These are phyloP conservation scores for Chalciporus sp. DNA, from an alignment of 1,284 basidiomycete species.

Conservation along the genomic window DNA sequence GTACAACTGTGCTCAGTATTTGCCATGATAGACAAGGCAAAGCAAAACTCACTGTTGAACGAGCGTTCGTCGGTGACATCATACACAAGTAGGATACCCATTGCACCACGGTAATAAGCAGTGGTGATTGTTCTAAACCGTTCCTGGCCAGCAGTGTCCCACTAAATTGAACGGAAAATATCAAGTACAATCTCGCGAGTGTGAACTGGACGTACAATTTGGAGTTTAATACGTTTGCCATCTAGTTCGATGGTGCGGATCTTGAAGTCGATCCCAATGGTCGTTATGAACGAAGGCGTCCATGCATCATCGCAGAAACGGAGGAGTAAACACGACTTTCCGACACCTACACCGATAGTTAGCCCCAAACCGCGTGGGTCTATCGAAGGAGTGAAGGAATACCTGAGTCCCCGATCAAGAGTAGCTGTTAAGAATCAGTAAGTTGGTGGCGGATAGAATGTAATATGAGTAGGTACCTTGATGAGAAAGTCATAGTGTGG, in stretches of 20 bases:
- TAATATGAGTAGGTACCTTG: constrained; percentile 57
- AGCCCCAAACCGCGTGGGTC: background rate
- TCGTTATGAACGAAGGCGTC: constrained; percentile 99
- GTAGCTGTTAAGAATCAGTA: constrained; percentile 55
- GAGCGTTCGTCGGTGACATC: constrained; percentile 98
- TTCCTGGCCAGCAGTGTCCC: constrained; percentile 99
- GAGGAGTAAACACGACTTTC: constrained; percentile 97
- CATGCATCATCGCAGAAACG: constrained; percentile 99
- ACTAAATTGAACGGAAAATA: constrained; percentile 48
- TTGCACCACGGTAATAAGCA: constrained; percentile 99
- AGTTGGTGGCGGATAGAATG: background rate
- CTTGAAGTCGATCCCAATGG: constrained; percentile 97
- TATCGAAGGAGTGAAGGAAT: constrained; percentile 9
- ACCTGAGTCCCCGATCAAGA: constrained; percentile 98
- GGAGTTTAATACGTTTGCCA: constrained; percentile 94
- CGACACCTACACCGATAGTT: constrained; percentile 68
- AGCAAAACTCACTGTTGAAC: constrained; percentile 81
- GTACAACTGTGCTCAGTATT: background rate
- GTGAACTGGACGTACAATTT: constrained; percentile 70
- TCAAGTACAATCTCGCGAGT: constrained; percentile 8
- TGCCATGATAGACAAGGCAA: constrained; percentile 8
- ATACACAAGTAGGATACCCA: constrained; percentile 99
- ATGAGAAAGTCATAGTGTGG: constrained; percentile 92
- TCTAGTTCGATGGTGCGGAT: constrained; percentile 97
- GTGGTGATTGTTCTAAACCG: constrained; percentile 99